A percentile compares a stretch with the other conserved stretches of the same genome.
phyloP scores from a whole-genome alignment of 1,284 basidiomycete species.

The Leucoagaricus sp. region DNA sequence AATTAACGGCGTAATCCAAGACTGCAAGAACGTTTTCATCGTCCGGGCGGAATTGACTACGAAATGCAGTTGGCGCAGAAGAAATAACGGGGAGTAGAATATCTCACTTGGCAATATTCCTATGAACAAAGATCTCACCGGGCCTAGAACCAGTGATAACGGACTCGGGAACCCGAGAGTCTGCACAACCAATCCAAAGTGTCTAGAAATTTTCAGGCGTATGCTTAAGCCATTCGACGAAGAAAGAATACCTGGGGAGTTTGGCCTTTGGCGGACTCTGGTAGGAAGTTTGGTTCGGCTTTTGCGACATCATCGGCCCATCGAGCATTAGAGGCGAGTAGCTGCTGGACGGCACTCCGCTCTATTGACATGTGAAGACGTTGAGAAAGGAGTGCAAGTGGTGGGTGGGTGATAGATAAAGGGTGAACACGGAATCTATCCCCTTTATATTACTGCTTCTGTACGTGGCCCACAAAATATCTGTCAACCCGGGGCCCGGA shows the following conservation, averaged over 20 bases:
- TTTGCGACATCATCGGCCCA: constrained; percentile 62
- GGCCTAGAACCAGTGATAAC: constrained; percentile 42
- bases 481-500: too few relatives aligned
- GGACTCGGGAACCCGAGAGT: constrained; percentile 44
- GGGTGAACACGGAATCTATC: too few relatives aligned
- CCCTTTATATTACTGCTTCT: too few relatives aligned
- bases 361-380: too few relatives aligned
- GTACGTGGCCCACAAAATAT: too few relatives aligned
- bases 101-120: constrained; percentile 48
- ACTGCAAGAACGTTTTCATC: constrained; percentile 83
- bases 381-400: constrained; percentile 5
- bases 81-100: not conserved
- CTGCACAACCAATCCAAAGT: constrained; percentile 46
- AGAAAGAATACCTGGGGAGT: constrained; percentile 60
- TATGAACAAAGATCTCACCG: constrained; percentile 48
- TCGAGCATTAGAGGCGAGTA: constrained; percentile 57
- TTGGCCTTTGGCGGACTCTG: constrained; percentile 64
- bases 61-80: not conserved
- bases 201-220: constrained; percentile 26
- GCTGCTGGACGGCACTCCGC: constrained; percentile 27
- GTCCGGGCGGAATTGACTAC: constrained; percentile 76
- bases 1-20: constrained; percentile 79
- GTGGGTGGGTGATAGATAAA: not conserved
- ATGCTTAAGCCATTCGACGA: constrained; percentile 6
- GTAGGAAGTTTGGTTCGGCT: constrained; percentile 67